Conservation (phyloP, 768 basidiomycete species). For the Kwoniella dendrophila region DNA sequence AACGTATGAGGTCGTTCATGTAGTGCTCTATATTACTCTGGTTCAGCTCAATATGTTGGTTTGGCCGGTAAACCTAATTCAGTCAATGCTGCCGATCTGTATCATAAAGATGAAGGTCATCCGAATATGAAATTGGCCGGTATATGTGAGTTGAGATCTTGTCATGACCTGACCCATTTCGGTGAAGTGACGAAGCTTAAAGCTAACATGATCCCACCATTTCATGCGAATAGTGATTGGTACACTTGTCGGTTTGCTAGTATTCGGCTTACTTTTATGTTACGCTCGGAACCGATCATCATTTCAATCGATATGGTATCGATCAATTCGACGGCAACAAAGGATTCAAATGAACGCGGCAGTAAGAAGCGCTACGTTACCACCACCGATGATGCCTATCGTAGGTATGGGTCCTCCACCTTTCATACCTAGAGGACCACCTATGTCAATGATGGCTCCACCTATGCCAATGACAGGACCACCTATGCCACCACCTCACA, state of each 20-base stretch:
- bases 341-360: constrained; percentile 40
- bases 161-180: too few species aligned
- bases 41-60: constrained; percentile 40
- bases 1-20: neutral
- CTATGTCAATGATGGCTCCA: neutral
- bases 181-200: too few species aligned
- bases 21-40: constrained; percentile 44
- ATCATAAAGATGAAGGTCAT: constrained; percentile 18
- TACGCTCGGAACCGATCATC: constrained; percentile 58
- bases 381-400: constrained; percentile 33
- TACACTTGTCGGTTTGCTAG: constrained; percentile 72
- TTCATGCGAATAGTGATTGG: constrained; percentile 60
- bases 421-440: constrained; percentile 8
- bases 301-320: constrained; percentile 50
- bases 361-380: constrained; percentile 37
- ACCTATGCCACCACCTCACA: constrained; percentile 3
- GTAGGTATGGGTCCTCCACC: constrained; percentile 14
- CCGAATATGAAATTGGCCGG: constrained; percentile 40
- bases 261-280: constrained; percentile 75
- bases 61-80: constrained; percentile 51
- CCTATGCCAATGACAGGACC: neutral
- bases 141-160: constrained; percentile 35
- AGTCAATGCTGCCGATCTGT: constrained; percentile 39
- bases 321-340: constrained; percentile 45
- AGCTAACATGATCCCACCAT: too few species aligned